Conservation (phyloP, 2,329 filamentous ascomycete genomes). For the Monilinia fructigena region DNA sequence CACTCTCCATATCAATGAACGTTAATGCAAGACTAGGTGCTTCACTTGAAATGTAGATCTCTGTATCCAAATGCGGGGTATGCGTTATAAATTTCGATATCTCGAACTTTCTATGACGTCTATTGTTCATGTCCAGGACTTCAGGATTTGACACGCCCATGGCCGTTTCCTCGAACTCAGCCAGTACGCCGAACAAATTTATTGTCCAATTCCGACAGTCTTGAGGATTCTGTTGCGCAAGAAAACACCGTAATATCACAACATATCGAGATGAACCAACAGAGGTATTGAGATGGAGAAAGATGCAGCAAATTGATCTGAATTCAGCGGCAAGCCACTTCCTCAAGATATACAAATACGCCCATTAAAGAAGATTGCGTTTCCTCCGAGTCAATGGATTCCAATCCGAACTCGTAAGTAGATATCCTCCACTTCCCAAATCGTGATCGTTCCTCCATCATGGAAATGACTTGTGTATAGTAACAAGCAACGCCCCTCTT, state of each 20-base stretch:
- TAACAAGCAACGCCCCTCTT: conserved; percentile 34
- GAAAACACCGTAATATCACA: conserved; percentile 13
- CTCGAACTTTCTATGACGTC: background rate
- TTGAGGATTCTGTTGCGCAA: background rate
- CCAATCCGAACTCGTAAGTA: conserved; percentile 34
- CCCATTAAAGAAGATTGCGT: conserved; percentile 37
- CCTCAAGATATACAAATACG: conserved; percentile 37
- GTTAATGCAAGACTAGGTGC: background rate
- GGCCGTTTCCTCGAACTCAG: background rate
- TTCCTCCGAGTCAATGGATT: conserved; percentile 36
- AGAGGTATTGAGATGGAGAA: conserved; percentile 18
- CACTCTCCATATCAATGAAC: background rate
- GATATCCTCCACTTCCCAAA: conserved; percentile 30
- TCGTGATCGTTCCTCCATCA: conserved; percentile 22
- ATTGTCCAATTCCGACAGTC: background rate
- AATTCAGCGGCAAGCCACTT: conserved; percentile 24
- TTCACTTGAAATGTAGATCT: background rate
- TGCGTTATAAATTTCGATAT: background rate
- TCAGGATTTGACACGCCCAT: background rate
- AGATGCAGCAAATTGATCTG: conserved; percentile 26
- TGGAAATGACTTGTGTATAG: conserved; percentile 23
- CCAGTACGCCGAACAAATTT: background rate
- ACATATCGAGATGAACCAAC: conserved; percentile 10
- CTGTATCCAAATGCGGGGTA: background rate
- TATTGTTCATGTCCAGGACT: background rate